These are phyloP conservation scores for Yarrowia sp. DNA, from an alignment of 805 yeast species.

Conservation along the genomic window DNA sequence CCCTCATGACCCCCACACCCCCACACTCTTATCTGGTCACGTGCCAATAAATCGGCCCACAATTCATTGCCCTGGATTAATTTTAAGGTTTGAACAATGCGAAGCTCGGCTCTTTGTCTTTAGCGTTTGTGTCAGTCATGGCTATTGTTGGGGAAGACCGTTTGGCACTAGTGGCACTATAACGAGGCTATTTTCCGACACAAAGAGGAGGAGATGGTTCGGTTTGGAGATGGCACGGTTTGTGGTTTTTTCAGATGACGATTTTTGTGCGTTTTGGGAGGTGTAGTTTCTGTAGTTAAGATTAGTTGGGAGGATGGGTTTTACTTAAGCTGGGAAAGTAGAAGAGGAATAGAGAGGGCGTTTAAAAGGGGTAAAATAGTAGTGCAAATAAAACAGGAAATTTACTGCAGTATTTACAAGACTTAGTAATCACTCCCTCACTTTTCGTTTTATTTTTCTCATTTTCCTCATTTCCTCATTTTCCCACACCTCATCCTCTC, in stretches of 20 bases:
- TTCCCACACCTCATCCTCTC: too few relatives aligned
- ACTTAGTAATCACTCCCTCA: too few relatives aligned
- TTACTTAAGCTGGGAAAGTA: too few relatives aligned
- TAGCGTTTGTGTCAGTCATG: neutral
- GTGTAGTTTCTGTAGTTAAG: neutral
- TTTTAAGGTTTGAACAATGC: neutral
- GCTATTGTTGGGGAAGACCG: constrained; percentile 20
- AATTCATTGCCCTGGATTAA: constrained; percentile 14
- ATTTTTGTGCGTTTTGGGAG: neutral
- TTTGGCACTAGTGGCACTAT: neutral
- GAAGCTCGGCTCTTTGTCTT: neutral
- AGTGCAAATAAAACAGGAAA: too few relatives aligned
- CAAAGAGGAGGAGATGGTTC: neutral
- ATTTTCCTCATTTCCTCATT: too few relatives aligned
- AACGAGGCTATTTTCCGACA: neutral
- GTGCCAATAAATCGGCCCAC: constrained; percentile 22
- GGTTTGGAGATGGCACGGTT: neutral
- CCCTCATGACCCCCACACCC: neutral
- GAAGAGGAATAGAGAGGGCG: too few relatives aligned
- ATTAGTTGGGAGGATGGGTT: too few relatives aligned
- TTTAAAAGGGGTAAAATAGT: too few relatives aligned
- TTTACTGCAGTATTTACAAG: too few relatives aligned
- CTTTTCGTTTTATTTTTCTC: too few relatives aligned
- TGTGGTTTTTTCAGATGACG: neutral
- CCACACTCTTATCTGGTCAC: constrained; percentile 11